Conservation (phyloP, 2,329 filamentous ascomycete species). For the Pyricularia grisea region DNA sequence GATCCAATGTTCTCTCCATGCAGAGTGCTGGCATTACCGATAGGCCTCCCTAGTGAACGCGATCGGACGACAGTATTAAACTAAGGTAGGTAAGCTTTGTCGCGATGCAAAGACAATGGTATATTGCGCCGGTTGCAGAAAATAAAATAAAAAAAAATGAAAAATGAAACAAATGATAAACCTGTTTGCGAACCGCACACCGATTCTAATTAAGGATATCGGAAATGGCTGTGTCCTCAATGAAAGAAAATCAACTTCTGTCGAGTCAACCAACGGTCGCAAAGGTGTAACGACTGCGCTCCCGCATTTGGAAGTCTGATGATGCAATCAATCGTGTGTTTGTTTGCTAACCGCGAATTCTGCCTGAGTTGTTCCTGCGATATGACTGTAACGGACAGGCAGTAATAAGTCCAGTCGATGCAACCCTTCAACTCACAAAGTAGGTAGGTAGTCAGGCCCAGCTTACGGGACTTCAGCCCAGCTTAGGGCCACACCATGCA, state of each 20-base stretch:
- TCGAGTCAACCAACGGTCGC: neutral
- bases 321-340: neutral
- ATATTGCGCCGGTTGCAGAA: neutral
- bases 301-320: neutral
- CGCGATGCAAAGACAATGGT: neutral
- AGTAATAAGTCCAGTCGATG: neutral
- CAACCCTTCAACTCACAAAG: neutral
- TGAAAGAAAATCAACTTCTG: neutral
- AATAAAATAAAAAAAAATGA: neutral
- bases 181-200: neutral
- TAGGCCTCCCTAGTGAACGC: neutral
- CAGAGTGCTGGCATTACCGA: neutral
- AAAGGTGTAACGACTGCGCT: neutral
- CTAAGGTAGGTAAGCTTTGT: neutral
- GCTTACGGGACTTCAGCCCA: neutral
- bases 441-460: too few relatives aligned
- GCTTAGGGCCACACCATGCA: neutral
- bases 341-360: neutral
- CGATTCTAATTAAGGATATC: neutral
- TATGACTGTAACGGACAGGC: neutral
- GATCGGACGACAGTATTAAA: neutral
- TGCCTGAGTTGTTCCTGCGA: neutral
- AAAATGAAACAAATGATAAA: neutral
- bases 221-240: neutral
- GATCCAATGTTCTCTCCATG: neutral